Evolutionary conservation across 2,329 filamentous ascomycete species (phyloP), one percentile per base, ranked within the genome.

Genomic region (Monosporascus sp.): DNA sequence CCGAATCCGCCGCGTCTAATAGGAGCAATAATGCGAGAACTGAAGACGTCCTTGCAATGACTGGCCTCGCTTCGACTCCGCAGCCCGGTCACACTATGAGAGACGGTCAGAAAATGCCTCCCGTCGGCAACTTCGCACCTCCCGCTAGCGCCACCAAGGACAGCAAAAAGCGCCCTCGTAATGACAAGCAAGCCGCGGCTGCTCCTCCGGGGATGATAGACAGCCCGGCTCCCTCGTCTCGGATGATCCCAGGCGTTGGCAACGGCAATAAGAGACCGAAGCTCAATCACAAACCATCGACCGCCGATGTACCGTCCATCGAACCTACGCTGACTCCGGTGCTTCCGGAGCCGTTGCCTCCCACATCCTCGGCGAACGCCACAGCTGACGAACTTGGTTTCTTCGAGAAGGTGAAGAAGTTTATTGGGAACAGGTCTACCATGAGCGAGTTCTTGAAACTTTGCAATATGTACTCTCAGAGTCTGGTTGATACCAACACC

Each of bases 401-500:
- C 73, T 99, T 99, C 63, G 94, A 99, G 57, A 87, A 91, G 7
- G 91, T 94, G 18, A 97, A 97, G 80, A 99, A 99, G 72, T 93
- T 88, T 65, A 90, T 99, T 54, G 86, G 88, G 56, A 97, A 97
- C 70, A 89, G 96, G 69, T 88, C 90, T 52, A 87, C 87, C 3
- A 95, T 96, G 80, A 92, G 89, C 63, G 94, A 99, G 69, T 99
- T 99, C 71, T 74, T 99, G 59, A 99, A 99, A 75, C 83, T 99
- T 7, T 94, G 93, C 76, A 99, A 97, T 62, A 79, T 99, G 31
- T 99, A 90, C 74, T 94, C 89, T 22, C 89, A 96, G 63, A 92
- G 95, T 61, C 80, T 99, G 49, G 95, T 99, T 57, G 90, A 96
- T 65, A 87, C 87, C 53, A 86, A 89, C 56, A 85, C 90, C 2